These are phyloP conservation scores for Tulasnella sp. DNA, from an alignment of 768 basidiomycete species.

Conservation along the genomic window DNA sequence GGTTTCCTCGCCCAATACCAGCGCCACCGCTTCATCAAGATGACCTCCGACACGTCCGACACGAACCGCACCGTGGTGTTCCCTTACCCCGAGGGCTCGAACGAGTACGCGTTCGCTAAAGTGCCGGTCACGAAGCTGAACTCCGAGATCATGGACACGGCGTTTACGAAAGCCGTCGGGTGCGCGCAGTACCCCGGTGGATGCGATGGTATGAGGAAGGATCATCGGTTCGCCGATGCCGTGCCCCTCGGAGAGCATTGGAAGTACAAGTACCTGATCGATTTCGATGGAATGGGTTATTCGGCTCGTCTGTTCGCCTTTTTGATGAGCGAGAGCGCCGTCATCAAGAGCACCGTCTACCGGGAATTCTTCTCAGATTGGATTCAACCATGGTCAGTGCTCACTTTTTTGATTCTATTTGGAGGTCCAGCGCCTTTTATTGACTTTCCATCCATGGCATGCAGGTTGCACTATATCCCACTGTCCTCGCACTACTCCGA, in stretches of 20 bases:
- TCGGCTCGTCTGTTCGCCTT: conserved; percentile 84
- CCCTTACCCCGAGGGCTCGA: conserved; percentile 48
- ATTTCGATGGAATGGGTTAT: conserved; percentile 94
- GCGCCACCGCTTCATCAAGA: conserved; percentile 79
- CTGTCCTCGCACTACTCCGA: conserved; percentile 81
- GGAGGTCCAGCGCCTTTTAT: too few species aligned
- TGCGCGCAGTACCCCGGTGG: conserved; percentile 69
- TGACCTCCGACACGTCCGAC: conserved; percentile 58
- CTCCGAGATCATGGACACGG: conserved; percentile 77
- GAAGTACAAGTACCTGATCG: conserved; percentile 88
- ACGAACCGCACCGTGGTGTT: conserved; percentile 63
- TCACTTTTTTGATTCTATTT: conserved; percentile 23
- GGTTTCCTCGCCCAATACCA: conserved; percentile 83
- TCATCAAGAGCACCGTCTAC: conserved; percentile 87
- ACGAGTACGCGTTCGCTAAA: conserved; percentile 42
- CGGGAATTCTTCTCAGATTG: conserved; percentile 87
- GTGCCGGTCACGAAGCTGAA: conserved; percentile 64
- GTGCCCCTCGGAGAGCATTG: conserved; percentile 84
- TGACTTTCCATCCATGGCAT: background rate
- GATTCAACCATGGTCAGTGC: conserved; percentile 86
- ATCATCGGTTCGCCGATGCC: conserved; percentile 66
- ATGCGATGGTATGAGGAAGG: conserved; percentile 54
- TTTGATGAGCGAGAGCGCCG: conserved; percentile 81
- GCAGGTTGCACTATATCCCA: conserved; percentile 92
- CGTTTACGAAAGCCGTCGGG: conserved; percentile 75